Percentiles rank a stretch among this genome's conserved stretches.
phyloP scores from a whole-genome alignment of 139 green algal genomes.

The Picochlorum sp. region DNA sequence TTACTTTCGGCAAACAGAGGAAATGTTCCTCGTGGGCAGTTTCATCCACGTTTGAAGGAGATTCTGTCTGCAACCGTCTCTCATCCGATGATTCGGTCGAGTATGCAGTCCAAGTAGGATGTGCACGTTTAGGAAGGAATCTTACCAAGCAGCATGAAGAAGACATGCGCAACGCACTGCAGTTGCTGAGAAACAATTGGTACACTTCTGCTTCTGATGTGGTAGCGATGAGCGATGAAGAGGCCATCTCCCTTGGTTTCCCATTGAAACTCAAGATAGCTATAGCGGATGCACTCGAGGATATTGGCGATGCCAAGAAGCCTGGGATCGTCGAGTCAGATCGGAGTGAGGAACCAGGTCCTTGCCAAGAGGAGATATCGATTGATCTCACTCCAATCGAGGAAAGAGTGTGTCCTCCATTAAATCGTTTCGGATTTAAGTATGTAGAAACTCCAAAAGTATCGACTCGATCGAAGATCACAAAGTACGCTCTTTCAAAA shows the following conservation, averaged over 20 bases:
- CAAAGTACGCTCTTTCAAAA: constrained; percentile 18
- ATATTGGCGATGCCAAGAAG: neutral
- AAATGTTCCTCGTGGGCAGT: too few species aligned
- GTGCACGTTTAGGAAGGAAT: neutral
- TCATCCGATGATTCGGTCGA: neutral
- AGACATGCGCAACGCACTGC: constrained; percentile 1
- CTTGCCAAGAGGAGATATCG: too few species aligned
- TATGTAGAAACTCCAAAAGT: neutral
- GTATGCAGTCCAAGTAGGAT: neutral
- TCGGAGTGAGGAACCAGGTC: neutral
- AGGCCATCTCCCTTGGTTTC: constrained; percentile 11
- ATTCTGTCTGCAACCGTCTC: too few species aligned
- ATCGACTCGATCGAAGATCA: neutral
- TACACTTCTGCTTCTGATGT: constrained; percentile 20
- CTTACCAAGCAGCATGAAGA: neutral
- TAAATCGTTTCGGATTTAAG: neutral
- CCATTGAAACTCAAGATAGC: constrained; percentile 9
- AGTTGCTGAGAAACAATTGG: constrained; percentile 22
- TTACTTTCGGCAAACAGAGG: too few species aligned
- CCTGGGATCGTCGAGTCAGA: too few species aligned
- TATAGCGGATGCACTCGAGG: neutral
- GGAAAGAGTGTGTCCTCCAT: constrained; percentile 6
- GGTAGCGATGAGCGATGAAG: constrained; percentile 11
- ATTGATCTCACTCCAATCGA: constrained; percentile 10
- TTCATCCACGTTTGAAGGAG: too few species aligned